phyloP scores from a whole-genome alignment of 2,329 filamentous ascomycete genomes.

The Xylariaceae sp. region DNA sequence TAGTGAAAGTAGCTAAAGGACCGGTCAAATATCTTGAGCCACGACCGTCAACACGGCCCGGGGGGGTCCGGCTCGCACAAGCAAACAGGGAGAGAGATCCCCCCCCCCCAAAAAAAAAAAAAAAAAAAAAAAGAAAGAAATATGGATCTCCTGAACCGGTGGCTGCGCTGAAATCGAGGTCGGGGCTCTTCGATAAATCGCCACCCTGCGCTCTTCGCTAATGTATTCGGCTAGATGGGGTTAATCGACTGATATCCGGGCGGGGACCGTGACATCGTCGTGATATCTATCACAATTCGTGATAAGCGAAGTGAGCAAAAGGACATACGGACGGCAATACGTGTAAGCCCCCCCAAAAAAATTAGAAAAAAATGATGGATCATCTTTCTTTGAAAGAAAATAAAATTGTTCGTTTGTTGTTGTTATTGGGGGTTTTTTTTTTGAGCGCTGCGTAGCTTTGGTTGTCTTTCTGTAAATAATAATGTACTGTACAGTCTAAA shows the following conservation, averaged over 20 bases:
- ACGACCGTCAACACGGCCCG: too few relatives aligned
- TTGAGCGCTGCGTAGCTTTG: slow-evolving; percentile 30
- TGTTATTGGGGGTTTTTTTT: slow-evolving; percentile 15
- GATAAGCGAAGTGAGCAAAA: neutral
- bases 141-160: neutral
- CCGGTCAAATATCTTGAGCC: too few relatives aligned
- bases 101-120: too few relatives aligned
- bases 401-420: too few relatives aligned
- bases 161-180: neutral
- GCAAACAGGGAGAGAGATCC: slow-evolving; percentile 1
- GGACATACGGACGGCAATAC: too few relatives aligned
- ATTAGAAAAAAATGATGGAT: slow-evolving; percentile 25
- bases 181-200: neutral
- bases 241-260: neutral
- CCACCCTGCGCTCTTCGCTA: neutral
- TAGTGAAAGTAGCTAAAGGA: too few relatives aligned
- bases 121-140: slow-evolving; percentile 4
- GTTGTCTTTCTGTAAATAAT: slow-evolving; percentile 20
- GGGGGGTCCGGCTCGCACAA: slow-evolving; percentile 2
- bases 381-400: slow-evolving; percentile 20
- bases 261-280: neutral
- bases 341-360: neutral
- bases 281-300: neutral
- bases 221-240: neutral
- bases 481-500: slow-evolving; percentile 35